Evolutionary conservation across 2,329 filamentous ascomycete genomes (phyloP).

Genomic region (Canariomyces notabilis): DNA sequence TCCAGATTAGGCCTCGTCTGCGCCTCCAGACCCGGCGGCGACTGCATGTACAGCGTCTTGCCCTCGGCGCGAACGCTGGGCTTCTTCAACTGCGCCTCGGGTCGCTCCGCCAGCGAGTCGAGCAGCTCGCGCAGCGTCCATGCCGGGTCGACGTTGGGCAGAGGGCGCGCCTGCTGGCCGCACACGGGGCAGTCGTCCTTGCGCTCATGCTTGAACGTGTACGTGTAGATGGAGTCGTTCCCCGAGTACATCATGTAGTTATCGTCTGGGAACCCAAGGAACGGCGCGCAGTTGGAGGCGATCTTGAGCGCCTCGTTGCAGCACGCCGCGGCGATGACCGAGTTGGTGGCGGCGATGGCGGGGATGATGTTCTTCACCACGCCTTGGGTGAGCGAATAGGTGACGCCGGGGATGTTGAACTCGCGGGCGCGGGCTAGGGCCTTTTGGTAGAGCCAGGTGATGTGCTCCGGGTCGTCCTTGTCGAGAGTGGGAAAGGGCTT

Average conservation of each 20-base stretch:
- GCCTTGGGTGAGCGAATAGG: constrained; percentile 91
- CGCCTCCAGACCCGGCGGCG: constrained; percentile 73
- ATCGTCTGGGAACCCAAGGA: constrained; percentile 53
- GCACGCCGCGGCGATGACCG: constrained; percentile 89
- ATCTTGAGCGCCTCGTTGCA: constrained; percentile 98
- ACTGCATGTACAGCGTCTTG: constrained; percentile 87
- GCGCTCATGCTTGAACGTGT: constrained; percentile 91
- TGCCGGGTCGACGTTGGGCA: constrained; percentile 62
- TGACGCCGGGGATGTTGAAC: constrained; percentile 87
- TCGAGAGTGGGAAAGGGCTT: constrained; percentile 81
- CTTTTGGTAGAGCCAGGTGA: constrained; percentile 91
- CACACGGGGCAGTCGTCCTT: constrained; percentile 95
- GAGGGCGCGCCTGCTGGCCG: constrained; percentile 70
- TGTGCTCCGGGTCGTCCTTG: constrained; percentile 93
- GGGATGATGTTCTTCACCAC: constrained; percentile 99
- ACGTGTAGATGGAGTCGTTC: constrained; percentile 92
- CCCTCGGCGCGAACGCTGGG: constrained; percentile 74
- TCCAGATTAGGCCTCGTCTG: constrained; percentile 77
- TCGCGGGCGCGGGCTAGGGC: constrained; percentile 75
- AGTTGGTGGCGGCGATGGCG: constrained; percentile 95
- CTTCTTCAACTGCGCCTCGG: constrained; percentile 90
- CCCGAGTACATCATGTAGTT: constrained; percentile 99
- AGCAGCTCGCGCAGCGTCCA: constrained; percentile 78
- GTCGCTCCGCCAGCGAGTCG: constrained; percentile 73
- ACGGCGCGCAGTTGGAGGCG: constrained; percentile 74